These are phyloP conservation scores for Podospora pseudocomata DNA, from an alignment of 495 filamentous ascomycete genomes.

Conservation along the genomic window DNA sequence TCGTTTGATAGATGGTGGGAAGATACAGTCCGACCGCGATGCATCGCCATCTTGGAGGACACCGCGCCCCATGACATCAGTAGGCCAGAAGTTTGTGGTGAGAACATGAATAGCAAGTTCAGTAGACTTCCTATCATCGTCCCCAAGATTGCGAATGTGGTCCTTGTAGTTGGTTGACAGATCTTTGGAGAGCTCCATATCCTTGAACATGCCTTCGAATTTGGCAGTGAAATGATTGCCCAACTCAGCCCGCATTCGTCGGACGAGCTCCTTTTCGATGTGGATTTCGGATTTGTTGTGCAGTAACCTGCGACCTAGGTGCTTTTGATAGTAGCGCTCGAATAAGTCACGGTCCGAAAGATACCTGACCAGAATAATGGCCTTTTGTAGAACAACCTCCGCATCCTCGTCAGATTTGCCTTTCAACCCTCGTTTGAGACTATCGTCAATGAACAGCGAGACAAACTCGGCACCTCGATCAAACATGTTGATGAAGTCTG, in stretches of 20 bases:
- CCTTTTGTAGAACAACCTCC: constrained; percentile 84
- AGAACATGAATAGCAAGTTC: constrained; percentile 82
- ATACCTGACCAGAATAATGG: constrained; percentile 80
- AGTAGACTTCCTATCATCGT: constrained; percentile 61
- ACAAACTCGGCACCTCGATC: constrained; percentile 80
- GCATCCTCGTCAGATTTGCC: constrained; percentile 88
- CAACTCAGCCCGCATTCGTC: constrained; percentile 90
- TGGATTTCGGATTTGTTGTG: constrained; percentile 82
- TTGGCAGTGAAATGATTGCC: constrained; percentile 91
- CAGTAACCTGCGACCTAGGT: constrained; percentile 79
- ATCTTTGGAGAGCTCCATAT: constrained; percentile 88
- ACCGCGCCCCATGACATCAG: constrained; percentile 69
- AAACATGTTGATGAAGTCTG: constrained; percentile 88
- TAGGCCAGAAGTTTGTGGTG: constrained; percentile 91
- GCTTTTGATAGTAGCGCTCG: constrained; percentile 97
- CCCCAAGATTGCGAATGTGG: constrained; percentile 60
- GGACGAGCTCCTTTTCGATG: constrained; percentile 92
- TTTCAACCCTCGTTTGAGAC: constrained; percentile 88
- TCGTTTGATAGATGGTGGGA: constrained; percentile 69
- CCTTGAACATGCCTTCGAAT: constrained; percentile 96
- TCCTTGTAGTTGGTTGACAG: constrained; percentile 70
- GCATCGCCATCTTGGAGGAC: constrained; percentile 45
- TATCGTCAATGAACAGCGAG: constrained; percentile 96
- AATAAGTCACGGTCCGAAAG: constrained; percentile 92
- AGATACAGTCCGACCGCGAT: constrained; percentile 53